Percentiles rank a stretch among this genome's conserved stretches.
phyloP scores from a whole-genome alignment of 805 yeast species.

The Pichia deserticola region DNA sequence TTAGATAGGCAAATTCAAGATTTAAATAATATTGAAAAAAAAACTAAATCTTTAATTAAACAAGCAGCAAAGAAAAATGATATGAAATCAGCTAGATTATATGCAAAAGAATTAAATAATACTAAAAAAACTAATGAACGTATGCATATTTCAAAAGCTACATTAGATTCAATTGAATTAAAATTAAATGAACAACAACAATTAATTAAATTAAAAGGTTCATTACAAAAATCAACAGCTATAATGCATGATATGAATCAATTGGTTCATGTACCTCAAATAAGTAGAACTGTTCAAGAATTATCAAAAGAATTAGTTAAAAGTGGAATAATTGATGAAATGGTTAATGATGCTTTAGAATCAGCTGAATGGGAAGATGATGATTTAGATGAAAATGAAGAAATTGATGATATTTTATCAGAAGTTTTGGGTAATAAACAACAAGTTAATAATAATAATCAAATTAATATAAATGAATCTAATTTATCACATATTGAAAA shows the following conservation, averaged over 20 bases:
- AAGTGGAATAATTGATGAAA: conserved; percentile 83
- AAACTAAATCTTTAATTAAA: conserved; percentile 71
- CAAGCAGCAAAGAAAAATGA: conserved; percentile 73
- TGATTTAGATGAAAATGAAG: conserved; percentile 51
- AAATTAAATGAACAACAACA: conserved; percentile 90
- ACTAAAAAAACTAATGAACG: conserved; percentile 68
- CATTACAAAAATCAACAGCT: conserved; percentile 67
- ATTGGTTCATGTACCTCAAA: conserved; percentile 69
- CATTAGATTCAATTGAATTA: conserved; percentile 77
- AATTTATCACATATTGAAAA: background rate
- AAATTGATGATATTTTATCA: conserved; percentile 52
- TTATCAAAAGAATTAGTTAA: conserved; percentile 80
- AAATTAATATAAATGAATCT: background rate
- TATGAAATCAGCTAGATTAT: conserved; percentile 61
- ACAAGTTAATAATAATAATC: conserved; percentile 20
- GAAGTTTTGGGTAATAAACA: conserved; percentile 33
- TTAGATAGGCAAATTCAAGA: conserved; percentile 70
- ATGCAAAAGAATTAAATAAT: conserved; percentile 75
- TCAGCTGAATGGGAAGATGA: conserved; percentile 56
- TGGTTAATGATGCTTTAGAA: conserved; percentile 89
- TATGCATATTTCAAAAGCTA: conserved; percentile 74
- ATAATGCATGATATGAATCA: conserved; percentile 86
- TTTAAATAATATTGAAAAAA: conserved; percentile 52
- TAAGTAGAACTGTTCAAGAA: conserved; percentile 77
- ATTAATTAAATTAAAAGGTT: conserved; percentile 72